Percentiles rank a stretch among this genome's conserved stretches.
phyloP scores from a whole-genome alignment of 1,284 basidiomycete genomes.

The Leccinum angustisporum region DNA sequence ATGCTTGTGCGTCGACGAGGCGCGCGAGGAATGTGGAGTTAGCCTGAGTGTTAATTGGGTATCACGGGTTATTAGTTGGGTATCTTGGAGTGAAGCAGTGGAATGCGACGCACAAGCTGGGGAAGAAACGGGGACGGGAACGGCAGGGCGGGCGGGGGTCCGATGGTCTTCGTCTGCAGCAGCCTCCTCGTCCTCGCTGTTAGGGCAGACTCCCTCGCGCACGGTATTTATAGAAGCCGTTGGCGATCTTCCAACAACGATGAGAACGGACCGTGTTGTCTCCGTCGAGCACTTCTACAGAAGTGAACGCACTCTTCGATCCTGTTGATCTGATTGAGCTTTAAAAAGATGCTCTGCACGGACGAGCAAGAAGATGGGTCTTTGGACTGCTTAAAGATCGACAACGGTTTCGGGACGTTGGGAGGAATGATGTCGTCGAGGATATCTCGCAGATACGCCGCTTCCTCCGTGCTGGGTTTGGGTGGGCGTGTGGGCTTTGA shows the following conservation, averaged over 20 bases:
- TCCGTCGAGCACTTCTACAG: conserved; percentile 50
- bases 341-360: conserved; percentile 28
- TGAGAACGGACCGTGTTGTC: conserved; percentile 39
- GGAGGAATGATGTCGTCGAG: conserved; percentile 56
- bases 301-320: conserved; percentile 3
- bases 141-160: neutral
- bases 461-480: conserved; percentile 54
- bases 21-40: conserved; percentile 27
- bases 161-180: conserved; percentile 4
- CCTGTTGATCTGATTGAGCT: conserved; percentile 28
- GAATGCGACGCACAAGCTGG: conserved; percentile 15
- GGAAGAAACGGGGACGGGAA: conserved; percentile 6
- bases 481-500: conserved; percentile 45
- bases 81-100: conserved; percentile 22
- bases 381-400: conserved; percentile 43
- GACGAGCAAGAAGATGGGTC: conserved; percentile 15
- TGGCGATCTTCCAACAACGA: too few species aligned
- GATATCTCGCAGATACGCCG: conserved; percentile 62
- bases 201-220: neutral
- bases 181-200: conserved; percentile 32
- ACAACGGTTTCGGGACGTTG: conserved; percentile 40
- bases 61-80: conserved; percentile 21
- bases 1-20: conserved; percentile 26
- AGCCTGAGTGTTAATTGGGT: conserved; percentile 21
- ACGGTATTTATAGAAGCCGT: too few species aligned